Evolutionary conservation across 495 filamentous ascomycete species (phyloP).

Genomic region (Cladorrhinum samala): DNA sequence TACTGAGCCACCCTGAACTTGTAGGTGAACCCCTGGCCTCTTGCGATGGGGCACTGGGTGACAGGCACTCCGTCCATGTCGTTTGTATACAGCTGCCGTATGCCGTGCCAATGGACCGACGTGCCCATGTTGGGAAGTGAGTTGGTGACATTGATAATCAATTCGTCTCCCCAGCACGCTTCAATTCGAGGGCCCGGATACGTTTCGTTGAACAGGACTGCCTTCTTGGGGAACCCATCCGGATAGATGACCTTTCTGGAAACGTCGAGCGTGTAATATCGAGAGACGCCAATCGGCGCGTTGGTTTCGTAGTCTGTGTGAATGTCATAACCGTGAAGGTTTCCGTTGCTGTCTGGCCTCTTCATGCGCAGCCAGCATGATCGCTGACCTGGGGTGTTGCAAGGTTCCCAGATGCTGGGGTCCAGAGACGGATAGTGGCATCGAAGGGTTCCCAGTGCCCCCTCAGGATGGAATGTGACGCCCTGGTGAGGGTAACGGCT

Average conservation of each 20-base stretch:
- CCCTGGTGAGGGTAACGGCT: not conserved
- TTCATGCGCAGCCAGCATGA: conserved; percentile 9
- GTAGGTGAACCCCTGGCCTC: conserved; percentile 35
- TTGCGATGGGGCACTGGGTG: conserved; percentile 44
- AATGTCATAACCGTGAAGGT: not conserved
- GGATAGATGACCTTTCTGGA: conserved; percentile 32
- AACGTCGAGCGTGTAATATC: conserved; percentile 28
- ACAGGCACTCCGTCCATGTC: conserved; percentile 38
- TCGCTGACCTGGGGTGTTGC: not conserved
- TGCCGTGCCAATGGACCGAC: conserved; percentile 21
- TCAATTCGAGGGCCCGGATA: conserved; percentile 44
- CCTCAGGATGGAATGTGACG: conserved; percentile 7
- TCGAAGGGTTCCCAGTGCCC: conserved; percentile 3
- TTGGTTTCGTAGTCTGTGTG: conserved; percentile 2
- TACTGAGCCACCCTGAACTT: conserved; percentile 44
- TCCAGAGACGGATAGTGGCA: conserved; percentile 8
- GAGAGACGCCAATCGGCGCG: conserved; percentile 1
- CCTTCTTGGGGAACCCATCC: conserved; percentile 37
- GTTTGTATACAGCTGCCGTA: conserved; percentile 29
- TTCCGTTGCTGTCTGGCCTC: not conserved
- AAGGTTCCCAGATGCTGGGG: conserved; percentile 5
- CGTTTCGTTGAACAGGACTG: conserved; percentile 44
- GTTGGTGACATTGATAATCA: conserved; percentile 18
- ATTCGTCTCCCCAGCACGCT: conserved; percentile 40
- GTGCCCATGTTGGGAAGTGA: conserved; percentile 8